Conservation (phyloP, 139 green algal species). For the Coelastrella sp. region DNA sequence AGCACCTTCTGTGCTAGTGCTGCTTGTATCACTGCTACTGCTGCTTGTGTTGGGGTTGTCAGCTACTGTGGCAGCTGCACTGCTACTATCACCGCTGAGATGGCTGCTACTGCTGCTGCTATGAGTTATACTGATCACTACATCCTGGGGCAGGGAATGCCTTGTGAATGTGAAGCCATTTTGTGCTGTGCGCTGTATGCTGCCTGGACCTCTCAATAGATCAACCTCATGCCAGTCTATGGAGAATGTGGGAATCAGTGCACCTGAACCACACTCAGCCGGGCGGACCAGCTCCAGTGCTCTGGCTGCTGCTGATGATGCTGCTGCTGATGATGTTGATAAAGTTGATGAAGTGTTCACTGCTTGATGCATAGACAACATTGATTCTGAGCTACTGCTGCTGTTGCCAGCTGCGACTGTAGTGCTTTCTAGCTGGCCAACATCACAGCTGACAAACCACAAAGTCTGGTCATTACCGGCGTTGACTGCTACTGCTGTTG, state of each 20-base stretch:
- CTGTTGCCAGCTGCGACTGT: background rate
- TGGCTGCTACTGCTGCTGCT: background rate
- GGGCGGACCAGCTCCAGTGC: background rate
- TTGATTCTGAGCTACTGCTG: background rate
- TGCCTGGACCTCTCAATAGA: slow-evolving; percentile 28
- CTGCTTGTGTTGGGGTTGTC: too few species aligned
- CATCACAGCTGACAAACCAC: background rate
- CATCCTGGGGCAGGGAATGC: background rate
- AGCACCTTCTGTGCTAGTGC: background rate
- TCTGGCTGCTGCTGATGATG: background rate
- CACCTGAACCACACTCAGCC: background rate
- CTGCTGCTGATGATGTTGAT: background rate
- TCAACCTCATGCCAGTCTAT: slow-evolving; percentile 26
- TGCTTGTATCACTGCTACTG: slow-evolving; percentile 23
- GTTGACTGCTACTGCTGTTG: background rate
- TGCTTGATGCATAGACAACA: too few species aligned
- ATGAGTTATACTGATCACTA: background rate
- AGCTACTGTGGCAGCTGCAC: background rate
- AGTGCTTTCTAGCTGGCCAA: background rate
- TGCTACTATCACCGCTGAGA: background rate
- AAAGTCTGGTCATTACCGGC: slow-evolving; percentile 3
- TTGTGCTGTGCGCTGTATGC: background rate
- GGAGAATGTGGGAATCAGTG: background rate
- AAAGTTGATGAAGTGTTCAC: too few species aligned
- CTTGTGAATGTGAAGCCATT: slow-evolving; percentile 13